Evolutionary conservation across 2,329 filamentous ascomycete species (phyloP).

Genomic region (Phyllosticta citrichinensis): DNA sequence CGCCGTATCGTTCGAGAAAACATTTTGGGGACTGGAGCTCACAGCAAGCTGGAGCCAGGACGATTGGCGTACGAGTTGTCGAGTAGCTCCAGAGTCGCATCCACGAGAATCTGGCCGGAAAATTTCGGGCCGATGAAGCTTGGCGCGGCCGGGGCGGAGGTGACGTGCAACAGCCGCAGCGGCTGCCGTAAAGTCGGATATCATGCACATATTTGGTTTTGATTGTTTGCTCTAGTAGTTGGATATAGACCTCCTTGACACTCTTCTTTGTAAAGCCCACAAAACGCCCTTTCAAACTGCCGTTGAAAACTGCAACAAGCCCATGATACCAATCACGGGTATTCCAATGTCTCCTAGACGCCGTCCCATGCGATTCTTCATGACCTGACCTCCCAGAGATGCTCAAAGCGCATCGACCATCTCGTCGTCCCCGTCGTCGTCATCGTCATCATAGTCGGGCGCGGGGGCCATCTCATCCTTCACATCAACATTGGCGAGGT

Average conservation of each 20-base stretch:
- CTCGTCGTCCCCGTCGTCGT: conserved; percentile 53
- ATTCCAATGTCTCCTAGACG: background rate
- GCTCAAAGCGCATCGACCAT: conserved; percentile 56
- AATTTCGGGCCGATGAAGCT: background rate
- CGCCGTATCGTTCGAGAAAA: conserved; percentile 48
- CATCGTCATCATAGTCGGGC: conserved; percentile 43
- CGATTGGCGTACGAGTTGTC: background rate
- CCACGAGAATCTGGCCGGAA: background rate
- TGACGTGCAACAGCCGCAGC: background rate
- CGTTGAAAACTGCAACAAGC: background rate
- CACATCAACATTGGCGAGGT: background rate
- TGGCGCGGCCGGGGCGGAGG: background rate
- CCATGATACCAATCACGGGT: background rate
- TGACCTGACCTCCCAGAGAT: background rate
- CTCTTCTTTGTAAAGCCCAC: background rate
- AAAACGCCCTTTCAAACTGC: background rate
- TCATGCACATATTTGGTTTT: background rate
- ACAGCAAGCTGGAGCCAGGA: background rate
- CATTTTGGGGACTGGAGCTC: conserved; percentile 20
- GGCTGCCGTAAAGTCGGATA: background rate
- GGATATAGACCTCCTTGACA: background rate
- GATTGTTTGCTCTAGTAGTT: background rate
- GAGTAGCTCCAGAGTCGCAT: background rate
- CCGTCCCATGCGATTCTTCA: background rate
- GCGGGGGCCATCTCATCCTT: conserved; percentile 12